phyloP scores from a whole-genome alignment of 495 filamentous ascomycete genomes.

The Pyronema omphalodes region DNA sequence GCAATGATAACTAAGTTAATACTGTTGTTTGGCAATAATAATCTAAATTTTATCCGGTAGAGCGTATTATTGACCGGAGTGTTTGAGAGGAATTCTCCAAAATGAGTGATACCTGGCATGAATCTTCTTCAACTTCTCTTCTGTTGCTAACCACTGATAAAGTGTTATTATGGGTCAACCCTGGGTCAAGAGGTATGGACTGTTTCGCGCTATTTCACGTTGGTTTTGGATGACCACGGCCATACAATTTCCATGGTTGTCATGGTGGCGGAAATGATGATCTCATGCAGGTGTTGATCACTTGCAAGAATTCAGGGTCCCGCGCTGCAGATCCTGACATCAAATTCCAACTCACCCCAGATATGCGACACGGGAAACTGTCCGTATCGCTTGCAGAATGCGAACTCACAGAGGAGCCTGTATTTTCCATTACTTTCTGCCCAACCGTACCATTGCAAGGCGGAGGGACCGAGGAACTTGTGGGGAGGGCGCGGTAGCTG shows the following conservation, averaged over 20 bases:
- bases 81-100: too few relatives aligned
- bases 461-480: neutral
- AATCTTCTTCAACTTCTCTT: too few relatives aligned
- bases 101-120: too few relatives aligned
- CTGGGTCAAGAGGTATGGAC: too few relatives aligned
- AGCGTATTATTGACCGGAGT: too few relatives aligned
- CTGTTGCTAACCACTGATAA: too few relatives aligned
- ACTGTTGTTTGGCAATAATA: too few relatives aligned
- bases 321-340: conserved; percentile 1
- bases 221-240: too few relatives aligned
- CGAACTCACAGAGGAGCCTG: neutral
- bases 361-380: neutral
- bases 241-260: neutral
- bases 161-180: too few relatives aligned
- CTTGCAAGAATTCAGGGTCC: neutral
- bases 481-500: neutral
- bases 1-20: too few relatives aligned
- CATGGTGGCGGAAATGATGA: conserved; percentile 1
- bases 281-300: conserved; percentile 1
- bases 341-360: neutral
- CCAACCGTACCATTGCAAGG: neutral
- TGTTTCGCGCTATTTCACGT: too few relatives aligned
- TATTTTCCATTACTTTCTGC: neutral
- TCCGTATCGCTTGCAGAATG: neutral
- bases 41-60: too few relatives aligned